Conservation (phyloP, 2,329 filamentous ascomycete species). For the Fusarium luffae region DNA sequence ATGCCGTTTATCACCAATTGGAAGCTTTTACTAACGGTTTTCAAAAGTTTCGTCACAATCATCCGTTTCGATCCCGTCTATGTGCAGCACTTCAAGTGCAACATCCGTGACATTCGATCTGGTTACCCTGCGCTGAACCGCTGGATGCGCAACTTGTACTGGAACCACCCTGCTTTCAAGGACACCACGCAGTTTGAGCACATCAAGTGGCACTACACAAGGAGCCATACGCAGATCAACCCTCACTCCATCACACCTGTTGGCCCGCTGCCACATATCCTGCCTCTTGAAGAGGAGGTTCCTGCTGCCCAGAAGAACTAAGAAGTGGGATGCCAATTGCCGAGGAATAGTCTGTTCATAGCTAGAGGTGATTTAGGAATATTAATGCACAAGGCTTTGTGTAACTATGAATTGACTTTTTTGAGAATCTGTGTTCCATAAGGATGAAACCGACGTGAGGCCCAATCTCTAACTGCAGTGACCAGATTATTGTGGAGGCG, state of each 20-base stretch:
- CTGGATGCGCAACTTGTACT: slow-evolving; percentile 88
- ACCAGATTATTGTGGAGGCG: slow-evolving; percentile 22
- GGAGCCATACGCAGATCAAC: slow-evolving; percentile 74
- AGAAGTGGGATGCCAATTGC: neutral
- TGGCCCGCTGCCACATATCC: slow-evolving; percentile 84
- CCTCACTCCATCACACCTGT: slow-evolving; percentile 81
- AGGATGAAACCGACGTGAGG: slow-evolving; percentile 22
- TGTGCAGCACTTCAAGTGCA: slow-evolving; percentile 90
- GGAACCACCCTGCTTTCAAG: slow-evolving; percentile 80
- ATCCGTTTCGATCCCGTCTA: slow-evolving; percentile 82
- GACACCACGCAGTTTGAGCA: slow-evolving; percentile 93
- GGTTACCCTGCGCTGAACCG: slow-evolving; percentile 84
- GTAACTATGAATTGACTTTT: slow-evolving; percentile 15
- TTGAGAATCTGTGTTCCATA: neutral
- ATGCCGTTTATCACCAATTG: neutral
- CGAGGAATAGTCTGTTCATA: neutral
- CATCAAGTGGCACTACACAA: slow-evolving; percentile 83
- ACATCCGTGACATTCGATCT: slow-evolving; percentile 83
- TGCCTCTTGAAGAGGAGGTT: slow-evolving; percentile 83
- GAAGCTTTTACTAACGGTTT: slow-evolving; percentile 16
- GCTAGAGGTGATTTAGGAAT: neutral
- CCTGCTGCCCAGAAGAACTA: slow-evolving; percentile 56
- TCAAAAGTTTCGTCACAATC: slow-evolving; percentile 71
- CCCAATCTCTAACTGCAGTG: slow-evolving; percentile 15
- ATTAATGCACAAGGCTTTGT: neutral